Evolutionary conservation across 768 basidiomycete genomes (phyloP).

Genomic region (Tricholoma matsutake): DNA sequence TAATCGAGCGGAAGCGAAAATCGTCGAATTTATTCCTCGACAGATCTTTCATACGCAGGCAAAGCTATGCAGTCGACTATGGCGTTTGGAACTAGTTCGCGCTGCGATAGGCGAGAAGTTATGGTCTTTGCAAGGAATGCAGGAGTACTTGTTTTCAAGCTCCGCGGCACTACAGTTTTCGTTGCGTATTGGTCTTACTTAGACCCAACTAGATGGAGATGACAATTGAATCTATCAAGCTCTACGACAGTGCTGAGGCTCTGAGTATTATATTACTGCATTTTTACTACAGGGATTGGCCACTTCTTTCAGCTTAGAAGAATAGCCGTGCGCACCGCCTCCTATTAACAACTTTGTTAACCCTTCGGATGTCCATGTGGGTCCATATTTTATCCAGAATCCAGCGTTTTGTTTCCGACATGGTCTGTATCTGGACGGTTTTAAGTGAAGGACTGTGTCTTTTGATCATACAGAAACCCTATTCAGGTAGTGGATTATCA

Average conservation of each 20-base stretch:
- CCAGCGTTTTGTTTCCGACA: not conserved
- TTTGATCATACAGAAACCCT: not conserved
- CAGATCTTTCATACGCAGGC: not conserved
- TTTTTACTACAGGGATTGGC: not conserved
- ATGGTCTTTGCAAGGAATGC: not conserved
- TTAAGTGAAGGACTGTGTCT: not conserved
- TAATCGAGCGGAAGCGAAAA: not conserved
- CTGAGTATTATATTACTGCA: not conserved
- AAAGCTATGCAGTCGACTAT: not conserved
- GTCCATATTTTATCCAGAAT: not conserved
- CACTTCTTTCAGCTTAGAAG: not conserved
- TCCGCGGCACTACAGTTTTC: not conserved
- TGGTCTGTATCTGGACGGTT: not conserved
- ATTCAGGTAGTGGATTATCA: not conserved
- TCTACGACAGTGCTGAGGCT: not conserved
- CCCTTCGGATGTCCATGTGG: not conserved
- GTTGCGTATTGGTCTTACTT: not conserved
- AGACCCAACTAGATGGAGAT: not conserved
- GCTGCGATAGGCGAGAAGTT: not conserved
- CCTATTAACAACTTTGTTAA: not conserved
- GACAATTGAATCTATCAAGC: no score
- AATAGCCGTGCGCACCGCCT: not conserved
- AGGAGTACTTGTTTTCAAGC: not conserved
- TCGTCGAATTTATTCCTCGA: not conserved
- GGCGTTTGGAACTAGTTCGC: not conserved